Conservation (phyloP, 169 alveolate genomes). For the Plasmodium sp. region DNA sequence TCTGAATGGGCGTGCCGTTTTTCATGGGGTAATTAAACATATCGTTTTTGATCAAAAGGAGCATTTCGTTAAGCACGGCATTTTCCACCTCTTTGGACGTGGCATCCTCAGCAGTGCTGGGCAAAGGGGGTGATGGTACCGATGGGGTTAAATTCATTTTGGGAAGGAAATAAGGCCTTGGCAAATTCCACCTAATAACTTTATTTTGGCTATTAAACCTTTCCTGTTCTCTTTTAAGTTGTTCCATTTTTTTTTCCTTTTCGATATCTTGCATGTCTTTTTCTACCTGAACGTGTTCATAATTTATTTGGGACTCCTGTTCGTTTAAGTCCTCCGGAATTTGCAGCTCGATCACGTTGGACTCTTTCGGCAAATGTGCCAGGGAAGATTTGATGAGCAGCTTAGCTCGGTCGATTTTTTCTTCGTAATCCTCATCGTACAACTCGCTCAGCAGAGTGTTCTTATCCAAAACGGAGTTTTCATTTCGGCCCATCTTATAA, state of each 20-base stretch:
- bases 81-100: neutral
- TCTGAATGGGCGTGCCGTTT: conserved; percentile 57
- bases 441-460: conserved; percentile 22
- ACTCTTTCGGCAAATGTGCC: conserved; percentile 82
- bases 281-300: conserved; percentile 65
- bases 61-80: conserved; percentile 31
- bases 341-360: conserved; percentile 78
- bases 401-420: conserved; percentile 84
- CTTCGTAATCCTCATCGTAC: conserved; percentile 74
- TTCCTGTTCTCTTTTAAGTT: conserved; percentile 23
- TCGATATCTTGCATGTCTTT: conserved; percentile 64
- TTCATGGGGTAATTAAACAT: conserved; percentile 70
- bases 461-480: conserved; percentile 12
- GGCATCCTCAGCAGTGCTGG: neutral
- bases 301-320: conserved; percentile 7
- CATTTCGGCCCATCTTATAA: conserved; percentile 7
- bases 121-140: neutral
- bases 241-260: conserved; percentile 34
- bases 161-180: conserved; percentile 52
- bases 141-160: conserved; percentile 6
- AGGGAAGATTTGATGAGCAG: conserved; percentile 81
- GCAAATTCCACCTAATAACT: conserved; percentile 64
- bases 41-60: conserved; percentile 39
- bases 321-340: conserved; percentile 52
- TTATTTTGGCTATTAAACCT: conserved; percentile 59